phyloP scores from a whole-genome alignment of 2,329 filamentous ascomycete genomes.

The Xylariaceae sp. region DNA sequence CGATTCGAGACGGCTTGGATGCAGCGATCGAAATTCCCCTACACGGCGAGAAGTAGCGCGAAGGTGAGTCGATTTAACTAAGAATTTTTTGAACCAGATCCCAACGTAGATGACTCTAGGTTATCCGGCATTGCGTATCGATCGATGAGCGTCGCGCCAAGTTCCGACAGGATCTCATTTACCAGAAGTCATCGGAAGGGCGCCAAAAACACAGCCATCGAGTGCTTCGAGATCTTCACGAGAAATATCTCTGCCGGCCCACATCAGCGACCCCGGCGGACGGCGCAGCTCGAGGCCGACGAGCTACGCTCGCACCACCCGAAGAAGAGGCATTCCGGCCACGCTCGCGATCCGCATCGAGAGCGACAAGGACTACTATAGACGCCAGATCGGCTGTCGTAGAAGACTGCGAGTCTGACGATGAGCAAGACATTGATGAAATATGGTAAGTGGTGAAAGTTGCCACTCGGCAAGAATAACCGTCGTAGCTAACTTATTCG shows the following conservation, averaged over 20 bases:
- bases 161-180: slow-evolving; percentile 65
- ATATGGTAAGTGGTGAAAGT: slow-evolving; percentile 48
- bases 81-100: neutral
- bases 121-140: slow-evolving; percentile 64
- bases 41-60: slow-evolving; percentile 53
- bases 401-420: slow-evolving; percentile 40
- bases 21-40: slow-evolving; percentile 72
- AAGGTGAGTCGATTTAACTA: slow-evolving; percentile 29
- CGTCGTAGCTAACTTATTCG: slow-evolving; percentile 5
- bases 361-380: slow-evolving; percentile 23
- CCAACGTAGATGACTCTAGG: slow-evolving; percentile 25
- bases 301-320: slow-evolving; percentile 17
- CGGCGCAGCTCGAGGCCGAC: slow-evolving; percentile 17
- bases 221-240: slow-evolving; percentile 24
- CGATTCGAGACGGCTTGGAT: slow-evolving; percentile 72
- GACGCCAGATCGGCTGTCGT: slow-evolving; percentile 31
- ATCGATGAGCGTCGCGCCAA: slow-evolving; percentile 68
- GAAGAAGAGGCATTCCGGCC: slow-evolving; percentile 31
- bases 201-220: slow-evolving; percentile 19
- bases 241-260: slow-evolving; percentile 36
- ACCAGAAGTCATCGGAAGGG: slow-evolving; percentile 37
- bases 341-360: slow-evolving; percentile 33
- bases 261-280: neutral
- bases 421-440: slow-evolving; percentile 68
- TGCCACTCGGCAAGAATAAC: neutral